Conservation (phyloP, 2,329 filamentous ascomycete species). For the Penicillium italicum region DNA sequence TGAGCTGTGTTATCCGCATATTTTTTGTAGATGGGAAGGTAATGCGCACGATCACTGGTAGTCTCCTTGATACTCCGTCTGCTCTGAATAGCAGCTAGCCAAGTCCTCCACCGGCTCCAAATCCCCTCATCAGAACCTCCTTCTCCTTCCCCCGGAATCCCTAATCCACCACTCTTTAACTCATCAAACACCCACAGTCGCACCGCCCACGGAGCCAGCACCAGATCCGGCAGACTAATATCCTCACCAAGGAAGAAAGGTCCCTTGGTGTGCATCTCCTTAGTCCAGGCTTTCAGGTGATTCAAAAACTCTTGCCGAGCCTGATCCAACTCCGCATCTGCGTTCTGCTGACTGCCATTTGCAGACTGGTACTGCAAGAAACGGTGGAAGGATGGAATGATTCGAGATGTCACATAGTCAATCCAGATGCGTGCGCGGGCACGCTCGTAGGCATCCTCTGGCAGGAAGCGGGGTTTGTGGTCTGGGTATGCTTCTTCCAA, state of each 20-base stretch:
- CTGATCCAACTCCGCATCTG: constrained; percentile 45
- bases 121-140: constrained; percentile 51
- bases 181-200: constrained; percentile 71
- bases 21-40: constrained; percentile 64
- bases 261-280: constrained; percentile 58
- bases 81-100: constrained; percentile 57
- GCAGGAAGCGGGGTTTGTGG: constrained; percentile 53
- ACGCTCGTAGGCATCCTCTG: constrained; percentile 59
- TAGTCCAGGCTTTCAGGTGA: constrained; percentile 58
- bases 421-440: constrained; percentile 69
- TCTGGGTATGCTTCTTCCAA: constrained; percentile 66
- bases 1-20: constrained; percentile 65
- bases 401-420: constrained; percentile 64
- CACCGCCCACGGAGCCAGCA: constrained; percentile 69
- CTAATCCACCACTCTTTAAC: constrained; percentile 61
- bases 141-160: constrained; percentile 42
- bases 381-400: constrained; percentile 67
- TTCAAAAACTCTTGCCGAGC: constrained; percentile 57
- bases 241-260: constrained; percentile 66
- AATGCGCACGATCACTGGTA: constrained; percentile 64
- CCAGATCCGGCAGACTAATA: constrained; percentile 66
- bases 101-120: constrained; percentile 65
- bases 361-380: constrained; percentile 49
- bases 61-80: constrained; percentile 65
- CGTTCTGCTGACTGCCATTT: constrained; percentile 25